A percentile compares a stretch with the other conserved stretches of the same genome.
Conservation (phyloP, 2,329 filamentous ascomycete species). For the Aspergillus pseudoglaucus region DNA sequence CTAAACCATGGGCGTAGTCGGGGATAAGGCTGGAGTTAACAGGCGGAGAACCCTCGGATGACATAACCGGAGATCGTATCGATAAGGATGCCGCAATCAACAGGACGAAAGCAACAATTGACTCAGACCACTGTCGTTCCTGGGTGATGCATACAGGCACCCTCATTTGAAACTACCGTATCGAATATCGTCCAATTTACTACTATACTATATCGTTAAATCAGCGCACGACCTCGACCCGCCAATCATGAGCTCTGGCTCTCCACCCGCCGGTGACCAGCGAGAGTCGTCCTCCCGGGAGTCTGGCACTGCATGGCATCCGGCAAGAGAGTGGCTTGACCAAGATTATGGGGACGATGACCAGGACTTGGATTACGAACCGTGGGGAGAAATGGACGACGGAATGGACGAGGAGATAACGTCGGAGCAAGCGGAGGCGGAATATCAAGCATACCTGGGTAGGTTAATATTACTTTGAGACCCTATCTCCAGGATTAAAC, state of each 20-base stretch:
- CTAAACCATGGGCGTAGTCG: constrained; percentile 2
- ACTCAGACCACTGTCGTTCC: neutral
- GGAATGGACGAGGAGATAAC: constrained; percentile 27
- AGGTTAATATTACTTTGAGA: constrained; percentile 8
- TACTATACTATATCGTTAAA: constrained; percentile 3
- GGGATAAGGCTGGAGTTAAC: constrained; percentile 16
- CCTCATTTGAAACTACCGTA: constrained; percentile 2
- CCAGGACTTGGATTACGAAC: constrained; percentile 49
- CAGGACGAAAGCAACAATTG: neutral
- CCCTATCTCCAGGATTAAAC: neutral
- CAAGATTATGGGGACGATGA: constrained; percentile 32
- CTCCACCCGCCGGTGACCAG: constrained; percentile 19
- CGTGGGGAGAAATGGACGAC: constrained; percentile 31
- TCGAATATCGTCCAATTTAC: constrained; percentile 3
- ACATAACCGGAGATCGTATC: constrained; percentile 13
- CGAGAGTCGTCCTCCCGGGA: constrained; percentile 13
- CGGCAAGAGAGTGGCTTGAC: constrained; percentile 33
- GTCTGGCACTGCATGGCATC: constrained; percentile 27
- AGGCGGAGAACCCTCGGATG: constrained; percentile 5
- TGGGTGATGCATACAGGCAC: neutral
- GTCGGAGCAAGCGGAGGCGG: neutral
- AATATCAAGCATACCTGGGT: constrained; percentile 1
- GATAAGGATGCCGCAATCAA: constrained; percentile 10
- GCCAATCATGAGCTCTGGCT: constrained; percentile 24
- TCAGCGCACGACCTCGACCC: constrained; percentile 4